A percentile compares a stretch with the other conserved stretches of the same genome.
Evolutionary conservation across 202 grass and related monocot genomes (phyloP).

Genomic region (Digitaria exilis): DNA sequence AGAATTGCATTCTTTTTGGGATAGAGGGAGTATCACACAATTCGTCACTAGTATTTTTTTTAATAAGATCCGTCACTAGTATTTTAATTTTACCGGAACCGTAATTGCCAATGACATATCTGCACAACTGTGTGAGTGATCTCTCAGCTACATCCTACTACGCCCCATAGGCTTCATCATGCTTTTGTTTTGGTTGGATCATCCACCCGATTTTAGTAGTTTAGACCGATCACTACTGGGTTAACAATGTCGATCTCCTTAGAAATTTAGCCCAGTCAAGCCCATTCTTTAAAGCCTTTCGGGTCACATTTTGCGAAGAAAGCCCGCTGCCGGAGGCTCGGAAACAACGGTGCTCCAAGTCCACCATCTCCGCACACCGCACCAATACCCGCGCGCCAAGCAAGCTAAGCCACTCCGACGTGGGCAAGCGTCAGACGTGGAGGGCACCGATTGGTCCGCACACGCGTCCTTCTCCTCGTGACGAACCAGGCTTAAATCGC

Average conservation of each 20-base stretch:
- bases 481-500: slow-evolving; percentile 39
- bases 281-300: background rate
- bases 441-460: slow-evolving; percentile 48
- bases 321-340: background rate
- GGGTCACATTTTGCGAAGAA: background rate
- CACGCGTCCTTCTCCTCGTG: slow-evolving; percentile 55
- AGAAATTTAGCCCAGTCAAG: background rate
- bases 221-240: too few species aligned
- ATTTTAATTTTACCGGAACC: background rate
- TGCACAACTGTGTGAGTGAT: too few species aligned
- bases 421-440: slow-evolving; percentile 45
- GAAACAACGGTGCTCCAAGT: slow-evolving; percentile 5
- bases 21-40: background rate
- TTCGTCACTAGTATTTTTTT: background rate
- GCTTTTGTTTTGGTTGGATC: too few species aligned
- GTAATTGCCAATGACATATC: background rate
- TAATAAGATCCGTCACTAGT: background rate
- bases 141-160: too few species aligned
- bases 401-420: slow-evolving; percentile 30
- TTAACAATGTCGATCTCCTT: too few species aligned
- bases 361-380: background rate
- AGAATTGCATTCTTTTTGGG: too few species aligned
- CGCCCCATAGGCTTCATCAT: too few species aligned
- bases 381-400: slow-evolving; percentile 46
- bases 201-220: too few species aligned